Base-by-base conservation (phyloP, 805 yeast genomes). In the Yarrowia osloensis region DNA sequence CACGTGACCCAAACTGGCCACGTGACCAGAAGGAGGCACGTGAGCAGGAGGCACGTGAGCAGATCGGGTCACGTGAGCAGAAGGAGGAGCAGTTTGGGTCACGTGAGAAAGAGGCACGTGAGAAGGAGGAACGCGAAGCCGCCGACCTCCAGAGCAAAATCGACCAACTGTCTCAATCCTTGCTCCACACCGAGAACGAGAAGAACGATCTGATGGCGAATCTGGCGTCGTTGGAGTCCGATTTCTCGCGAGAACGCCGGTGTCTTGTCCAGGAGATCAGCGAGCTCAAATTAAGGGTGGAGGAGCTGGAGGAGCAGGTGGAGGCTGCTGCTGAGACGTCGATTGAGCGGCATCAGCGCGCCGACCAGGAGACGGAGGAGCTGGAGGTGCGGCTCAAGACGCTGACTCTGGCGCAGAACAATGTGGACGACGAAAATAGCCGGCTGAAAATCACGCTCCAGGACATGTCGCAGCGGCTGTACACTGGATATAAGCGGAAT, bases 171-270 rank as follows among this genome's bases (percentile, higher is more conserved):
- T 37, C 47, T 1, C 47, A 57, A 19, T 39, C 49, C 1, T 26
- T 37, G 15, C 11, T 39, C n/a, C n/a, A 39, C 49, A 40, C 75
- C 40, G 77, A 75, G 44, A 68, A 73, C 5, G 81, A 86, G 80
- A 89, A 88, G 73, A 79, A 82, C 33, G 92, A 89, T 70, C 76
- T 90, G 24, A 75, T 88, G 15, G 89, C 87, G 21, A 89, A 88
- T 72, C 81, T 90, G 86, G 78, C 88, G 0, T 82, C 86, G 35
- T 83, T 88, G 70, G 92, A 89, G 70, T 73, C 73, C 12, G 92
- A 88, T 59, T 83, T 83, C 69, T 77, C 80, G 2, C 79, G 79
- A 40, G 93, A 89, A 70, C 77, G 88, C 1, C 80, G 81, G 52
- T 67, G 73, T 3, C 78, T 83, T 21, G 83, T 82, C 67, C 78